Evolutionary conservation across 2,329 filamentous ascomycete genomes (phyloP).

Genomic region (Pyricularia sp.): DNA sequence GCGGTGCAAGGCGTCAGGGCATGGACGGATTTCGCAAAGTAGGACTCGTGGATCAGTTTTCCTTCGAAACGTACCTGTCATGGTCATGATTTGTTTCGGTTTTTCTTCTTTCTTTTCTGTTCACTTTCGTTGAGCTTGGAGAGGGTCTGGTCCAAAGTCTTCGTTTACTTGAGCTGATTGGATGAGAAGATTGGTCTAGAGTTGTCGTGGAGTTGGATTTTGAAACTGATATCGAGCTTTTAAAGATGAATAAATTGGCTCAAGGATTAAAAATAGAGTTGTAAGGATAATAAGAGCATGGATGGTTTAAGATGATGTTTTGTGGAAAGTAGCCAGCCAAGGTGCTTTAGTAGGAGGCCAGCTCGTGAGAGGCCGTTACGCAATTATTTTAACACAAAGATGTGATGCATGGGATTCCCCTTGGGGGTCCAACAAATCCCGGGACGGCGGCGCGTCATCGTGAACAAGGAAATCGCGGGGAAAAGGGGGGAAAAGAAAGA

Average conservation of each 20-base stretch:
- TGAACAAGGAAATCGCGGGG: not conserved
- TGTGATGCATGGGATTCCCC: not conserved
- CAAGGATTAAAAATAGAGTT: not conserved
- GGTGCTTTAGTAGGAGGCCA: not conserved
- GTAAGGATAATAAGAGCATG: not conserved
- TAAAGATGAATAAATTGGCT: not conserved
- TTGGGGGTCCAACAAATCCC: not conserved
- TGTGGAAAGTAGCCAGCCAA: not conserved
- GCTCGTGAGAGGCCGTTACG: not conserved
- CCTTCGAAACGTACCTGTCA: not conserved
- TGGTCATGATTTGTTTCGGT: not conserved
- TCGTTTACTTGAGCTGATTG: not conserved
- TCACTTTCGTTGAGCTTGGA: not conserved
- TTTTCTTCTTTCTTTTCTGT: not conserved
- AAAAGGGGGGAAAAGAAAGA: not conserved
- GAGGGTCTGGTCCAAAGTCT: not conserved
- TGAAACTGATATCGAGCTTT: not conserved
- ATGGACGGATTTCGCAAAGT: not conserved
- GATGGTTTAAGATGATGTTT: not conserved
- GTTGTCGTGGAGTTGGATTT: not conserved
- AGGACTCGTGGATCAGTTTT: not conserved
- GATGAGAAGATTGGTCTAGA: not conserved
- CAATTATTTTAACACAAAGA: not conserved
- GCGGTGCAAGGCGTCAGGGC: not conserved
- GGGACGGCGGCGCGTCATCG: not conserved